Evolutionary conservation across 257 asterid species (phyloP), one percentile per base, ranked within the genome.

Genomic region (Leonotis leonurus): DNA sequence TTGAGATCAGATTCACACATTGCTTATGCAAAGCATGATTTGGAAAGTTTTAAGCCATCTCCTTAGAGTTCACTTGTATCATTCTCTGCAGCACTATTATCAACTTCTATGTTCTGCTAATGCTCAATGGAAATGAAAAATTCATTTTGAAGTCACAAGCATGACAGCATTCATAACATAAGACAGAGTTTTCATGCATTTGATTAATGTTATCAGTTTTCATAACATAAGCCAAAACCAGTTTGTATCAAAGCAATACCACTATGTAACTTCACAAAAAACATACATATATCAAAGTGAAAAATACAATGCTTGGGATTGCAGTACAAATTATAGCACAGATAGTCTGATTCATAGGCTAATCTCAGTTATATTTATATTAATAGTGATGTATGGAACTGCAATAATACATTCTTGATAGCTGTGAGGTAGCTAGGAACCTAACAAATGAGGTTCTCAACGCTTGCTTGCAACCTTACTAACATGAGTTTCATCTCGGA

Each of bases 401-500:
- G 69, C 67, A 78, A 60, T 68, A 48, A 69, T 65, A 60, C 26
- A 60, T 45, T 35, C 1, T 59, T 60, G 58, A 51, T 40, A 20
- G 29, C 40, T 20, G 56, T 43, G 29, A 55, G 46, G 45, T 56
- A 55, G 46, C 39, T 56, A 75, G 30, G 64, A 41, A 20, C 56
- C 66, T 55, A 33, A 10, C 52, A 60, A 48, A 70, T 51, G 53
- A 57, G 64, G 66, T 61, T 46, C 54, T 35, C 67, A 65, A 56
- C 53, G 51, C 36, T 55, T 39, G 33, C 74, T 70, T 62, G 72
- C 50, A 60, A 70, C 72, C 65, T 62, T 50, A 45, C 53, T 69
- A 40, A 71, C 35, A 62, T 55, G 64, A 17, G 14, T 26, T 56
- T 56, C 69, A 20, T 36, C 60, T 61, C 40, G 63, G 62, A 67